Evolutionary conservation across 2,329 filamentous ascomycete species (phyloP), one percentile per base, ranked within the genome.

Genomic region (Microsporum ferrugineum): DNA sequence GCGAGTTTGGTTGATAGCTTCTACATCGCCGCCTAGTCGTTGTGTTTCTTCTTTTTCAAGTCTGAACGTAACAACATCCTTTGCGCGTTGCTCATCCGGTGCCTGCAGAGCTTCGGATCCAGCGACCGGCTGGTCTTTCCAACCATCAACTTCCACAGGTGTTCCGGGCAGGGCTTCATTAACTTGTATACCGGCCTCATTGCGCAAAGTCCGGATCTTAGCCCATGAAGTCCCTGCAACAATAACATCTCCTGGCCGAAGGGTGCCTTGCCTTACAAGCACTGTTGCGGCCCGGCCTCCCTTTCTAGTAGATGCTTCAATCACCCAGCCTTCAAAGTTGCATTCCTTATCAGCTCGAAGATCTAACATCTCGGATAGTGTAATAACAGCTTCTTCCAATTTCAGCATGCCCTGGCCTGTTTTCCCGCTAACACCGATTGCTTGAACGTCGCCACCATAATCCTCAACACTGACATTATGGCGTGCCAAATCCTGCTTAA

Each of bases 381-480:
- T 87, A 27, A 94, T 77, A 56, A 92, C 89, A 57, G 88, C 91
- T 77, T 99, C 95, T 75, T 97, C 94, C 1, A 99, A 81, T 58
- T 95, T 88, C 14, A 85, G 79, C 86, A 99, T 97, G 57, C 94
- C 94, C 71, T 88, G 79, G 0, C 94, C 94, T 0, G 94, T 97
- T 78, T 94, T 96, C 51, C 92, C 95, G 70, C 90, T 95, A 43
- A 99, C 91, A 60, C 83, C 84, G 1, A 97, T 89, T 17, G 91
- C 89, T 73, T 97, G 94, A 17, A 94, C 89, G 65, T 99, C 94
- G 62, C 94, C 94, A 45, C 94, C 94, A 68, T 84, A 95, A 70
- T 97, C 94, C 76, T 99, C 94, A 60, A 99, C 88, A 67, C 96
- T 88, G 34, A 99, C 85, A 5, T 88, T 90, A 69, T 96, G 82